Conservation (phyloP, 2,329 filamentous ascomycete species). For the Scedosporium aurantiacum region DNA sequence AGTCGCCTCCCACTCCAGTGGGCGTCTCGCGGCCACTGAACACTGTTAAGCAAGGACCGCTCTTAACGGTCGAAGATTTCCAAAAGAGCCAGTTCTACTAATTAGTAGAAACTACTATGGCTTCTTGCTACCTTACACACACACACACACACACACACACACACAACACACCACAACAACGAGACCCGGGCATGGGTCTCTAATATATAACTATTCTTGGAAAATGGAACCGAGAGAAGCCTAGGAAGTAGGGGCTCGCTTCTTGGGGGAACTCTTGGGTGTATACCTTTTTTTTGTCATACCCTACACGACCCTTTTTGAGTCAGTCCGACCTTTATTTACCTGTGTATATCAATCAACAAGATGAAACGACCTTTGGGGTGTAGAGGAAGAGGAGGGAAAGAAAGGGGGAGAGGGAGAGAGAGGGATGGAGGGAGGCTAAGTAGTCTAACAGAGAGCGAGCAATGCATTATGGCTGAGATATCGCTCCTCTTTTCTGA, state of each 20-base stretch:
- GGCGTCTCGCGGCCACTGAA: conserved; percentile 12
- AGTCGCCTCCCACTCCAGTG: conserved; percentile 21
- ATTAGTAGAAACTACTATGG: conserved; percentile 11
- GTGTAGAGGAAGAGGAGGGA: not conserved
- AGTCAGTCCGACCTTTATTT: not conserved
- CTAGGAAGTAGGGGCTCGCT: not conserved
- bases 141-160: no score
- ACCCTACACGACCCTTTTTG: not conserved
- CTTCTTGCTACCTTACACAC: no score
- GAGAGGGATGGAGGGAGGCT: not conserved
- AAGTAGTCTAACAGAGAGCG: not conserved
- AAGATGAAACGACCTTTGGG: not conserved
- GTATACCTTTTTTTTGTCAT: not conserved
- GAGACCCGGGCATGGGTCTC: not conserved
- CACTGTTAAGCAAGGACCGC: conserved; percentile 30
- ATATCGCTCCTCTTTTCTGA: not conserved
- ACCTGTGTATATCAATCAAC: conserved; percentile 1
- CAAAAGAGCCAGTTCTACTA: conserved; percentile 47
- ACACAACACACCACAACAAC: conserved; percentile 13
- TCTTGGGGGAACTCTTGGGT: not conserved
- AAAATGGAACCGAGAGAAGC: not conserved
- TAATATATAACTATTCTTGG: not conserved
- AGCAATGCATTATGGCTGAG: not conserved
- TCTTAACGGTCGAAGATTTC: conserved; percentile 42
- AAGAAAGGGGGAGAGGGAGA: not conserved